phyloP scores from a whole-genome alignment of 129 eudicot species.

The Tanacetum coccineum region DNA sequence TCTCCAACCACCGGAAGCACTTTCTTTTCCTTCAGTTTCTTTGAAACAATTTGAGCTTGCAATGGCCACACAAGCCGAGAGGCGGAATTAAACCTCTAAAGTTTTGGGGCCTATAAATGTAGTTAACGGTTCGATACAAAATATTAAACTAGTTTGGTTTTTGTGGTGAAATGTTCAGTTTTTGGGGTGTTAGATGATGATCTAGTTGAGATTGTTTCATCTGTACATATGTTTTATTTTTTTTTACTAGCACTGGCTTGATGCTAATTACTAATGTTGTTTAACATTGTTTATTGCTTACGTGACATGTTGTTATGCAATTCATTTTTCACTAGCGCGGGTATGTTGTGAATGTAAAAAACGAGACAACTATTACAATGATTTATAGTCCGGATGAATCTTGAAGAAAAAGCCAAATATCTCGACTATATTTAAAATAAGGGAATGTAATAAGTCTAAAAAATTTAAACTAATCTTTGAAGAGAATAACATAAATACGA shows the following conservation, averaged over 20 bases:
- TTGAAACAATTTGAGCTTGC: conserved; percentile 60
- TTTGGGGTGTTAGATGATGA: background rate
- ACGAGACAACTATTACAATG: too few species aligned
- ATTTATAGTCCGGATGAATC: too few species aligned
- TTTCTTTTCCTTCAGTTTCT: conserved; percentile 52
- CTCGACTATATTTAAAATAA: too few species aligned
- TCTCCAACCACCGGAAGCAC: conserved; percentile 35
- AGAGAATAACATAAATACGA: too few species aligned
- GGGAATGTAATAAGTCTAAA: too few species aligned
- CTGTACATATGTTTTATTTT: background rate
- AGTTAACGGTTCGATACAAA: background rate
- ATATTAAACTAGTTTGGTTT: conserved; percentile 19
- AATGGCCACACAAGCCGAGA: conserved; percentile 40
- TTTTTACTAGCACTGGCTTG: background rate
- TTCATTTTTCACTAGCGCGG: too few species aligned
- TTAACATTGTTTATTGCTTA: background rate
- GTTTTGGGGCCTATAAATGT: conserved; percentile 7
- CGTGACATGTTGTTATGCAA: too few species aligned
- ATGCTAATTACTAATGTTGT: background rate
- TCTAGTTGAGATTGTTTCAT: background rate
- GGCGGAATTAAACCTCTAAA: background rate
- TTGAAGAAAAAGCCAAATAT: too few species aligned
- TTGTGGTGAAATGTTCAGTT: conserved; percentile 6
- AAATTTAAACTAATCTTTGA: too few species aligned
- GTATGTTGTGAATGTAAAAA: too few species aligned